Base-by-base conservation (phyloP, 495 filamentous ascomycete genomes). In the Aspergillus taichungensis region DNA sequence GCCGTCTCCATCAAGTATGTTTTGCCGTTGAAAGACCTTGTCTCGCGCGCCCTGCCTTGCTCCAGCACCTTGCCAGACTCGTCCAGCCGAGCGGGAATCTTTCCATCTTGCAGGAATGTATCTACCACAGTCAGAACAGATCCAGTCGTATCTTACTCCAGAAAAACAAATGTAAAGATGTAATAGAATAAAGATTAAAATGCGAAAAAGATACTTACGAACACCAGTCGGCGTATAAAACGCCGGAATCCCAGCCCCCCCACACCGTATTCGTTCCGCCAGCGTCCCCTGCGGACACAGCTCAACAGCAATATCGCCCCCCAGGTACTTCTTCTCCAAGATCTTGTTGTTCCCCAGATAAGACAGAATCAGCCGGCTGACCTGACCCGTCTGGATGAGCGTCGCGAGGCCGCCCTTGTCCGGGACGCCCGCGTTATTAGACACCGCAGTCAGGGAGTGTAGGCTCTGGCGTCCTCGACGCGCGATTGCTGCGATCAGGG, bases 331-430 rank as follows among this genome's bases (percentile, higher is more conserved):
- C 47, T 74, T 69, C 70, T 95, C 89, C 35, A 95, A 79, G 2
- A 77, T 82, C 66, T 91, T 94, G 60, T 95, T 94, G 57, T 89
- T 86, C 53, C 89, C 89, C 32, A 95, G 78, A 56, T 90, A 95
- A 32, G 81, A 86, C 6, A 87, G 79, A 51, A 94, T 82, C 74
- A 94, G 80, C 54, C 88, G 88, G 46, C 77, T 79, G 46, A 95
- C 76, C 62, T 94, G 88, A 46, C 82, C 84, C 2, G 81, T 75
- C 49, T 83, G 79, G 14, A 88, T 75, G 10, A 95, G 73, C 43
- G 84, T 77, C 35, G 87, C 83, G n/a, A 95, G 75, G 0, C 89
- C 89, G 29, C 76, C 78, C 40, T 75, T 78, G 30, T 74, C 73
- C 40, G 87, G 83, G 28, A 83, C 79, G 47, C 89, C 89, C 34